phyloP scores from a whole-genome alignment of 805 yeast species.

The Kazachstania taianensis region DNA sequence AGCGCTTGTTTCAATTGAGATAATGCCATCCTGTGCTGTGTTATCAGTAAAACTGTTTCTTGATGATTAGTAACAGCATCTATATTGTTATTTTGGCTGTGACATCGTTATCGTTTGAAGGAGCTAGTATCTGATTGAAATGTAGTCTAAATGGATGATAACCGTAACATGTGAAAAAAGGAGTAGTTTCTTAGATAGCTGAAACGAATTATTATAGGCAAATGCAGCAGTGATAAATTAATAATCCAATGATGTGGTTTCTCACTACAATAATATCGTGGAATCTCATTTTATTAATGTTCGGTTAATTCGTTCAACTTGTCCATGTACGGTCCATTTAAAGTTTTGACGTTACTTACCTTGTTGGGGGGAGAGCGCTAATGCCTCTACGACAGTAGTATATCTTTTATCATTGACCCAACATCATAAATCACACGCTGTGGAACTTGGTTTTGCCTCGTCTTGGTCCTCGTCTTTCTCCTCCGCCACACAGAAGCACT shows the following conservation, averaged over 20 bases:
- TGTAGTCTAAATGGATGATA: slow-evolving; percentile 1
- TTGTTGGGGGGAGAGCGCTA: no score
- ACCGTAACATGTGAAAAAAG: slow-evolving; percentile 1
- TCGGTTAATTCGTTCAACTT: no score
- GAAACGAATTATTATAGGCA: slow-evolving; percentile 2
- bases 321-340: no score
- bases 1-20: not conserved
- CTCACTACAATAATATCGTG: no score
- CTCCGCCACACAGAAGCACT: slow-evolving; percentile 8
- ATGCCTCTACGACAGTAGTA: no score
- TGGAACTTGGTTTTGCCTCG: slow-evolving; percentile 21
- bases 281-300: no score
- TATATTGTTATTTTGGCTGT: not conserved
- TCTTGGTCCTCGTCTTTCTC: slow-evolving; percentile 1
- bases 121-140: not conserved
- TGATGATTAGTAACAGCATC: no score
- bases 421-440: slow-evolving; percentile 17
- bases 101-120: not conserved
- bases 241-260: no score
- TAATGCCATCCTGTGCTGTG: not conserved
- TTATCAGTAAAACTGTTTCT: not conserved
- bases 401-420: no score
- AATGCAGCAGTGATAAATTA: no score
- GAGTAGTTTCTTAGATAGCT: not conserved
- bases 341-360: no score